phyloP scores from a whole-genome alignment of 108 stramenopile species.

The Bacterosira constricta region DNA sequence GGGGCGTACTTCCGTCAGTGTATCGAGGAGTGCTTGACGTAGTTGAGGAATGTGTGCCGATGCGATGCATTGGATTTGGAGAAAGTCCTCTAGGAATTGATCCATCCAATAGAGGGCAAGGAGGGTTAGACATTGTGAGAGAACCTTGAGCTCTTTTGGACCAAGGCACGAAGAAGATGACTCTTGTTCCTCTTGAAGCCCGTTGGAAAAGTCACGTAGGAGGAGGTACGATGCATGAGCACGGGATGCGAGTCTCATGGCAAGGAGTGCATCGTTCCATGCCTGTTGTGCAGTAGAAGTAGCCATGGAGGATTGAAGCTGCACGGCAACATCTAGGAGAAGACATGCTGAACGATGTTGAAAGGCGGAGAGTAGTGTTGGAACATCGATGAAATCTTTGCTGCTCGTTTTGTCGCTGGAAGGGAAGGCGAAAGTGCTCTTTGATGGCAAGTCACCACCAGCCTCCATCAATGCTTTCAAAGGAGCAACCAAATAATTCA shows the following conservation, averaged over 20 bases:
- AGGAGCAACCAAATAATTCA: constrained; percentile 48
- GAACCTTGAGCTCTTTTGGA: constrained; percentile 52
- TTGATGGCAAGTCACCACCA: constrained; percentile 9
- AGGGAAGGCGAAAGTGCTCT: constrained; percentile 37
- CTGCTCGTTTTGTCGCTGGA: constrained; percentile 11
- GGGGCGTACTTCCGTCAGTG: constrained; percentile 60
- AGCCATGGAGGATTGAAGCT: constrained; percentile 54
- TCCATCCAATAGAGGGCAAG: constrained; percentile 91
- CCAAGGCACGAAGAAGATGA: constrained; percentile 46
- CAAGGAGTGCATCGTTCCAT: constrained; percentile 83
- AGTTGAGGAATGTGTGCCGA: constrained; percentile 52
- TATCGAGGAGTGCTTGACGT: constrained; percentile 60
- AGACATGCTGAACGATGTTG: constrained; percentile 78
- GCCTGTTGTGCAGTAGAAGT: constrained; percentile 60
- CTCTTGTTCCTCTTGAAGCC: constrained; percentile 59
- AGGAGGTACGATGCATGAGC: constrained; percentile 82
- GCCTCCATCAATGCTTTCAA: constrained; percentile 17
- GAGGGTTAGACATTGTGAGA: constrained; percentile 68
- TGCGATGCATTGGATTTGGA: constrained; percentile 70
- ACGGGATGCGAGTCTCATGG: constrained; percentile 76
- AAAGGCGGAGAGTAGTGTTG: constrained; percentile 60
- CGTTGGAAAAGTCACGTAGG: constrained; percentile 68
- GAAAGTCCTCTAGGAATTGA: constrained; percentile 84
- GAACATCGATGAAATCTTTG: constrained; percentile 46
- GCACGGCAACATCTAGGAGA: constrained; percentile 65